Base-by-base conservation (phyloP, 176 grass and related monocot genomes). In the Zizania latifolia region DNA sequence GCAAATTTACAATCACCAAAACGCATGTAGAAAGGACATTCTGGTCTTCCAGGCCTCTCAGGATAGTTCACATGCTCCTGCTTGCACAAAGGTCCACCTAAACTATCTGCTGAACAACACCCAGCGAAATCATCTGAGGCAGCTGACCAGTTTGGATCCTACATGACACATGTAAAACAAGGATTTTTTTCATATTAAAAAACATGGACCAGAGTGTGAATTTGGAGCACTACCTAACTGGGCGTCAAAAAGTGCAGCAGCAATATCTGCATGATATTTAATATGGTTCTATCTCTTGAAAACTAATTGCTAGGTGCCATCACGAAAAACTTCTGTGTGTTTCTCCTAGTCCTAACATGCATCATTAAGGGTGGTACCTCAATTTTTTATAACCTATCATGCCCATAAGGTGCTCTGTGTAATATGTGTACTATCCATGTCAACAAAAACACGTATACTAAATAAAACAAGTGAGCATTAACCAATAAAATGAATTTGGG, bases 51-150 rank as follows among this genome's bases (percentile, higher is more conserved):
- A 80, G 40, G 53, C 53, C 62, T 85, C 19, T 80, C 62, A 68
- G 70, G 32, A 50, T 80, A 54, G 54, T 80, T 55, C 71, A 29
- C 26, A 6, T 70, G 63, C 27, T 77, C 73, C 66, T 87, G 79
- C 74, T 87, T 82, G 85, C 74, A 51, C 73, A 87, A 37, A 78
- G 74, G 71, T 34, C 72, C 60, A 78, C 46, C 59, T 78, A 66
- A 65, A 58, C 74, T 78, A 72, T 83, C 77, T 32, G 84, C 77
- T 38, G 70, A 86, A 53, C 84, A 75, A 63, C 83, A 80, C 28
- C 62, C 54, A 75, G 75, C 77, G 19, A 71, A 86, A 69, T 75
- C 41, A 62, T 76, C 63, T 70, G 63, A 73, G 79, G 75, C 46
- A 72, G 75, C 68, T 55, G 71, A 54, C 77, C 84, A 86, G 15